A percentile compares a stretch with the other conserved stretches of the same genome.
Evolutionary conservation across 768 basidiomycete species (phyloP).

Genomic region (Suillus fuscotomentosus): DNA sequence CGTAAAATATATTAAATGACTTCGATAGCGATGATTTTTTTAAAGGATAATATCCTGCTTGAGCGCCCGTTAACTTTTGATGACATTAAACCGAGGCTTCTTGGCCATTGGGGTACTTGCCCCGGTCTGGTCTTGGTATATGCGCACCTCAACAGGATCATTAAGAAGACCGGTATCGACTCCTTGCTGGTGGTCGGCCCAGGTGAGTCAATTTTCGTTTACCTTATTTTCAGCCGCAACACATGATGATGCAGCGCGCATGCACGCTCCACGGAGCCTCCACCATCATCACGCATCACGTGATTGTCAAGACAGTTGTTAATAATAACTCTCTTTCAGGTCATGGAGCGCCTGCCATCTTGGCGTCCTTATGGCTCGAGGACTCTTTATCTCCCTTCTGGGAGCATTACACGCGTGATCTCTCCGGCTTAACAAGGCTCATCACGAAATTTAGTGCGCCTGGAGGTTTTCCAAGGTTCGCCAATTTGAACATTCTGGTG

Average conservation of each 20-base stretch:
- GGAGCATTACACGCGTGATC: conserved; percentile 56
- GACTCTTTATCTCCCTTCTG: conserved; percentile 62
- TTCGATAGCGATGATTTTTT: conserved; percentile 75
- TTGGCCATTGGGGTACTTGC: conserved; percentile 86
- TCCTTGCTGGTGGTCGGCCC: conserved; percentile 81
- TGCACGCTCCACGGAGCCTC: neutral
- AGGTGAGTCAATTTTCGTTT: conserved; percentile 35
- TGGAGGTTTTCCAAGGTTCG: conserved; percentile 78
- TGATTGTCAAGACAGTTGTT: neutral
- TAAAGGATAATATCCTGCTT: conserved; percentile 70
- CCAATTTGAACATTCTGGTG: conserved; percentile 6
- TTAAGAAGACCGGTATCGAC: conserved; percentile 58
- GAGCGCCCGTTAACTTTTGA: conserved; percentile 56
- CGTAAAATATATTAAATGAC: conserved; percentile 2
- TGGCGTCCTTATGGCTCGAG: conserved; percentile 88
- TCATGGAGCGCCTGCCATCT: conserved; percentile 84
- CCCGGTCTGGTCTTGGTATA: conserved; percentile 72
- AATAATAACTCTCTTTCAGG: conserved; percentile 39
- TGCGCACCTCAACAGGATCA: conserved; percentile 68
- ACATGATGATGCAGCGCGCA: neutral
- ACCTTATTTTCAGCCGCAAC: too few relatives aligned
- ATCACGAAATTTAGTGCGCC: conserved; percentile 77
- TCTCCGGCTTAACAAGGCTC: conserved; percentile 60
- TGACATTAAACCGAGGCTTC: conserved; percentile 77
- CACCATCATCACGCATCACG: neutral